Base-by-base conservation (phyloP, 164 flowering plant genomes). In the Sedum album region DNA sequence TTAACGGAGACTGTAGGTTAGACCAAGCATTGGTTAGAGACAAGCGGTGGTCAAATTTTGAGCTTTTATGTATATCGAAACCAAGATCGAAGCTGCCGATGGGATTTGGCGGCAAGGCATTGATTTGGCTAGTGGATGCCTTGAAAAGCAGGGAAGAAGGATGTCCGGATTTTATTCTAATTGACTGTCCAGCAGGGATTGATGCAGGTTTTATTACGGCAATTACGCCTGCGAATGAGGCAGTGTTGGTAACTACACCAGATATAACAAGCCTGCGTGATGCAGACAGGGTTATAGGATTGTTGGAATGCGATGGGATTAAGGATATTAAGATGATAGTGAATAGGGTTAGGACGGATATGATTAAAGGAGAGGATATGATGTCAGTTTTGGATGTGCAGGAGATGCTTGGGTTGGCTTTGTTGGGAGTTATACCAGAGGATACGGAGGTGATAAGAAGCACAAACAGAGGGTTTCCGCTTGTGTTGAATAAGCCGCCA, bases 311-410 rank as follows among this genome's bases (percentile, higher is more conserved):
- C 49, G 99, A 94, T 74, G 99, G 97, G 18, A 91, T 94, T 31
- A 89, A 90, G 83, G 99, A 94, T 74, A 85, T 94, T 11, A 94
- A 94, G 84, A 94, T 94, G 99, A 82, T 94, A 38, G 99, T 94
- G 71, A 94, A 94, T 66, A 65, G 99, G 78, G 97, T 91, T 23
- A 71, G 99, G 76, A 90, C 96, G 0, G 99, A 94, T 81, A 80
- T 94, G 97, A 94, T 94, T 21, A 82, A 83, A 66, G 99, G 99
- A 4, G 99, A 94, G 78, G 99, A 94, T 77, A 94, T 94, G 99
- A 94, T 94, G 99, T 89, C 96, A 6, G 97, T 94, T 31, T 71
- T 94, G 36, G 98, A 94, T 71, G 89, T 94, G 64, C 98, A 94
- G 68, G 98, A 94, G 75, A 94, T 94, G 98, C 60, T 94, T 71